A percentile compares a stretch with the other conserved stretches of the same genome.
Conservation (phyloP, 2,329 filamentous ascomycete species). For the Calonectria pauciramosa region DNA sequence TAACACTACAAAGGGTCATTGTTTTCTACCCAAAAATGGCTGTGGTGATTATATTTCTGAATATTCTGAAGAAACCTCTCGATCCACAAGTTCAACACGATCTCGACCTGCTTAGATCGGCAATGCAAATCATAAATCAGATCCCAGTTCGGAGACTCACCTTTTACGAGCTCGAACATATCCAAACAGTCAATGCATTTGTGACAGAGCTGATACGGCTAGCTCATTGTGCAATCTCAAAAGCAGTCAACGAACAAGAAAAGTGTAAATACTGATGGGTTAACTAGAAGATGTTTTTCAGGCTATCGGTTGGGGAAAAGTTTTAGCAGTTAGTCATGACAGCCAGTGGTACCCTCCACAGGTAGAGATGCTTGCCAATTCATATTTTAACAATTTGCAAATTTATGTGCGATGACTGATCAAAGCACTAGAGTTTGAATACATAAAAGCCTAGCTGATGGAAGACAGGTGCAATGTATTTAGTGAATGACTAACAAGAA, state of each 20-base stretch:
- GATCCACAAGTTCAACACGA: background rate
- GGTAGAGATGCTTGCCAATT: no score
- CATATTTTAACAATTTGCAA: no score
- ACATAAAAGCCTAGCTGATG: no score
- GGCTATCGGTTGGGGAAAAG: no score
- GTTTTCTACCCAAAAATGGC: background rate
- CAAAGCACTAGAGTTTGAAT: no score
- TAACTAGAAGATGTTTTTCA: no score
- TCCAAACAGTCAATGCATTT: background rate
- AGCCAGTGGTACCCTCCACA: no score
- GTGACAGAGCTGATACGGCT: background rate
- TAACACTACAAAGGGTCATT: background rate
- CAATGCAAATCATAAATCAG: background rate
- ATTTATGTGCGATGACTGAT: no score
- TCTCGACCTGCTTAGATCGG: background rate
- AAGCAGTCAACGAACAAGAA: background rate
- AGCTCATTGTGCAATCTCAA: background rate
- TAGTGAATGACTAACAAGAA: no score
- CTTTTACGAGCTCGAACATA: background rate
- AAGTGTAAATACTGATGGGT: no score
- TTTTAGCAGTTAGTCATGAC: no score
- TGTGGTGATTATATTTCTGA: background rate
- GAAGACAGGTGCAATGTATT: no score
- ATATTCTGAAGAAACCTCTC: background rate
- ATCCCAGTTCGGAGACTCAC: background rate